Evolutionary conservation across 1,139 yeast genomes (phyloP).

Genomic region (Saccharomycopsis phalli): DNA sequence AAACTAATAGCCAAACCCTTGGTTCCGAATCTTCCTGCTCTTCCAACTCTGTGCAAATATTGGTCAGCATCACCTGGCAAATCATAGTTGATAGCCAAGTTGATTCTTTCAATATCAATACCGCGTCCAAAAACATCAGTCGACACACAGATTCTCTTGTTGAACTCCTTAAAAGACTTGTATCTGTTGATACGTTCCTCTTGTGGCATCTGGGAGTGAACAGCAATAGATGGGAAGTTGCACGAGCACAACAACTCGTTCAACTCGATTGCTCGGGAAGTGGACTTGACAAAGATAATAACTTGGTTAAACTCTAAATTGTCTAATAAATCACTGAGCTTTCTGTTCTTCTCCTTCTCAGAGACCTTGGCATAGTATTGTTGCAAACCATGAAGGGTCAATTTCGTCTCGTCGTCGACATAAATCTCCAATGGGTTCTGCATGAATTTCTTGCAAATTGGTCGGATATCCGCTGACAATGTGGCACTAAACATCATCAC

Average conservation of each 20-base stretch:
- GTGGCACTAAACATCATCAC: slow-evolving; percentile 99
- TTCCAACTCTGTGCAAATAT: slow-evolving; percentile 97
- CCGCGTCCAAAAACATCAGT: slow-evolving; percentile 99
- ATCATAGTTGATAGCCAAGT: slow-evolving; percentile 95
- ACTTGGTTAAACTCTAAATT: slow-evolving; percentile 97
- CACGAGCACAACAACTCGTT: slow-evolving; percentile 85
- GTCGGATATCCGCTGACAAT: slow-evolving; percentile 87
- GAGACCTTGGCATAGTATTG: slow-evolving; percentile 87
- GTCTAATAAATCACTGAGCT: slow-evolving; percentile 86
- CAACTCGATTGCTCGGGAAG: slow-evolving; percentile 86
- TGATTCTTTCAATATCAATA: slow-evolving; percentile 97
- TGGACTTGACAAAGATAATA: slow-evolving; percentile 88
- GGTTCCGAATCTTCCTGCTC: slow-evolving; percentile 99
- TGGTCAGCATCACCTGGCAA: slow-evolving; percentile 88
- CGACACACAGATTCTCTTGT: slow-evolving; percentile 96
- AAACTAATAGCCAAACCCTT: slow-evolving; percentile 95
- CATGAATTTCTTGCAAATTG: slow-evolving; percentile 95
- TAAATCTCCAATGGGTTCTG: slow-evolving; percentile 96
- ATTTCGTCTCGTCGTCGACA: slow-evolving; percentile 96
- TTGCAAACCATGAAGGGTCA: slow-evolving; percentile 96
- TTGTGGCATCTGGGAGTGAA: slow-evolving; percentile 92
- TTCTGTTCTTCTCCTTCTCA: slow-evolving; percentile 90
- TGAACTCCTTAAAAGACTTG: slow-evolving; percentile 94
- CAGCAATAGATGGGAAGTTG: slow-evolving; percentile 96
- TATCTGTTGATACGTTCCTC: slow-evolving; percentile 97